Evolutionary conservation across 805 yeast species (phyloP).

Genomic region (Wickerhamiella sorbophila): DNA sequence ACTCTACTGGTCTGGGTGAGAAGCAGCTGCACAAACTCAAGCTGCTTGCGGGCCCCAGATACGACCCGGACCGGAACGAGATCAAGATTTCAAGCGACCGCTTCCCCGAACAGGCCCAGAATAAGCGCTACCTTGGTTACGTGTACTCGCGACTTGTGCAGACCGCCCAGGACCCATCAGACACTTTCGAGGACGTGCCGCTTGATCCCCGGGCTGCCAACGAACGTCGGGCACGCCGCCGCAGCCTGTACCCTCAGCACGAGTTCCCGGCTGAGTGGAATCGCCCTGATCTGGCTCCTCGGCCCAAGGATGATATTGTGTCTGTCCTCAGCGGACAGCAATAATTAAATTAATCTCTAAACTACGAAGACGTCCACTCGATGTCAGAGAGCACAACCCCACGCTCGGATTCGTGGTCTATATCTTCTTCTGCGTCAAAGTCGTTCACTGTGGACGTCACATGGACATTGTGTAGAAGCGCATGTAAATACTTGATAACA

Average conservation of each 20-base stretch:
- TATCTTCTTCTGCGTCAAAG: conserved; percentile 15
- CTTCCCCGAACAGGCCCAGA: conserved; percentile 70
- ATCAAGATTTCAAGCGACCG: conserved; percentile 52
- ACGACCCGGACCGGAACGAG: conserved; percentile 42
- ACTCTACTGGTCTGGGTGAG: conserved; percentile 30
- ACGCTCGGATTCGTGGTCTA: conserved; percentile 16
- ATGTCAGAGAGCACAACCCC: conserved; percentile 19
- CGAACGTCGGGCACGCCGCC: conserved; percentile 30
- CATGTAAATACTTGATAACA: conserved; percentile 16
- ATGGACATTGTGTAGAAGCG: conserved; percentile 12
- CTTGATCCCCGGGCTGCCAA: conserved; percentile 58
- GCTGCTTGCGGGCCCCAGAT: conserved; percentile 66
- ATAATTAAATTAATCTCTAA: no score
- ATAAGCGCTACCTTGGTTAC: conserved; percentile 58
- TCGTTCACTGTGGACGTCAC: conserved; percentile 11
- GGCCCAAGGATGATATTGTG: conserved; percentile 23
- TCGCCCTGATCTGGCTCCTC: conserved; percentile 58
- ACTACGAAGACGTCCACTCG: conserved; percentile 7
- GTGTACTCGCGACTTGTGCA: conserved; percentile 44
- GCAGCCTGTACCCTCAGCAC: conserved; percentile 26
- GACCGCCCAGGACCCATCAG: conserved; percentile 49
- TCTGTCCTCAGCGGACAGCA: conserved; percentile 3
- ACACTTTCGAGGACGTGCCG: conserved; percentile 64
- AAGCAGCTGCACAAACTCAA: conserved; percentile 57
- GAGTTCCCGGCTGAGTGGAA: conserved; percentile 73